Evolutionary conservation across 2,329 filamentous ascomycete species (phyloP), one percentile per base, ranked within the genome.

Genomic region (Aspergillus persii): DNA sequence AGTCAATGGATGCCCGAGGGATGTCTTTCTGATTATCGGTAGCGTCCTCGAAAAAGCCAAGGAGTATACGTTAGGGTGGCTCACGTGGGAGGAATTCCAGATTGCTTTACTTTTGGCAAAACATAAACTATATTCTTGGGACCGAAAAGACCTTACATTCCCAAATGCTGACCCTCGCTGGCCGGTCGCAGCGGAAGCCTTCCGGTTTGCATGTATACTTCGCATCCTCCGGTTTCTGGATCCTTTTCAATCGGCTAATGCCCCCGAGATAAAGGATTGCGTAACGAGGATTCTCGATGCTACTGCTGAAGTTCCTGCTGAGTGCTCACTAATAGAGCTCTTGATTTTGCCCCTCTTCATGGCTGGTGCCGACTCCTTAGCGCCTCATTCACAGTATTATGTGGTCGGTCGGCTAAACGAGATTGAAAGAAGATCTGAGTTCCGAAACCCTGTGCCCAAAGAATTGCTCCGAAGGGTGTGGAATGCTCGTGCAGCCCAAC

Each of bases 291-390:
- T 71, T 2, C 49, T 73, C 7, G 68, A 73, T 55, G 63, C 69
- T 4, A 66, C 69, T 2, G 63, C 70, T 2, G 50, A 61, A 12
- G 64, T 72, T 11, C 63, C 70, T 1, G 36, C 53, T 0, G 65
- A 66, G 2, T 69, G 61, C 29, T 63, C 59, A 2, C 41, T 72
- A 9, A 58, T 72, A 3, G 71, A 73, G 48, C 60, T 72, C 4
- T 50, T 68, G 12, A 69, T 73, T 2, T 57, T 73, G 31, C 71
- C 71, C 5, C 53, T 73, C 0, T 73, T 73, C 30, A 69, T 72
- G 63, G 70, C 67, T 11, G 71, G 71, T 3, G 61, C 68, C 0
- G 71, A 73, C 50, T 63, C 62, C 4, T 59, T 73, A 4, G 64
- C 67, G n/a, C 56, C 59, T 1, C 68, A 71, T 54, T 68, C 70